Evolutionary conservation across 768 basidiomycete species (phyloP), one percentile per base, ranked within the genome.

Genomic region (Psilocybe subaeruginosa): DNA sequence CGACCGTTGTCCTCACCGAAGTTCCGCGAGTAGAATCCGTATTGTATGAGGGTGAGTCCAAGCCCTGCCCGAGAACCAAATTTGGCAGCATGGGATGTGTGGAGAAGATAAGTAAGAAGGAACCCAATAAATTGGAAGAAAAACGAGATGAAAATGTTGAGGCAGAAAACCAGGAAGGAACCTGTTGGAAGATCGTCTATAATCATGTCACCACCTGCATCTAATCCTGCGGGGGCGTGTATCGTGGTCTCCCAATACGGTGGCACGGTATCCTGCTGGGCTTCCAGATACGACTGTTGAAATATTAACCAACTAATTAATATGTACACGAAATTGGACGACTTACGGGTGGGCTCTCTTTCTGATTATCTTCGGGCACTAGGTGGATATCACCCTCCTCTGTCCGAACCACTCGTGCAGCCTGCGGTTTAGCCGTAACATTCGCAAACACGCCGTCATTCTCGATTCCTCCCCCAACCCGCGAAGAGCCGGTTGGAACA

Each of bases 51-150:
- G 0, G 94, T 99, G 67, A 97, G 82, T 16, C 97, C 97, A n/a
- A 99, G 86, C 31, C 97, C 97, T 0, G 94, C 95, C 47, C 94
- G 90, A 14, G 93, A 94, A 53, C 97, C 97, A 70, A 85, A 93
- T 73, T 95, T 96, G 62, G 91, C 93, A 0, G 97, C 94, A 70
- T 99, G 96, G 1, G 95, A 90, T 11, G 88, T 89, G 76, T 92
- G 91, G 2, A 99, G 87, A 67, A 98, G 88, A 69, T 95, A 97
- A 0, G 96, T 97, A 77, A 99, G 84, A 61, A 91, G 75, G 81
- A 92, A 95, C 54, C 93, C 96, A 69, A 97, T 84, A 73, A 98
- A 96, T 76, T 98, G 95, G 89, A 99, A 99, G 77, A 95, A 94
- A 77, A 91, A 91, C 6, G 94, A 96, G 59, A 93, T 88, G 77